Evolutionary conservation across 306 rosid genomes (phyloP).

Genomic region (Cicer arietinum): DNA sequence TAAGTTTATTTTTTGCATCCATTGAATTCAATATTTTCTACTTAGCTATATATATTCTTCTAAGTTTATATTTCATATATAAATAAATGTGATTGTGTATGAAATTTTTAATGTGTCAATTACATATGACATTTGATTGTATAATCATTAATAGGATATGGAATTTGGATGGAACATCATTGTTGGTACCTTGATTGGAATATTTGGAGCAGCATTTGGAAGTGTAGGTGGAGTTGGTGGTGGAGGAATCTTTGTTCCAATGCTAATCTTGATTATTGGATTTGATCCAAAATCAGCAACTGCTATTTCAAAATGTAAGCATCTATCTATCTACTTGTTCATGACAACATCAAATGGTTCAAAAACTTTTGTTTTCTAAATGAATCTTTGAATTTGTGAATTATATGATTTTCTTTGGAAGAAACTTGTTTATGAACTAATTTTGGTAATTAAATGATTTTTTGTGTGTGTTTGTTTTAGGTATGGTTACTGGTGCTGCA

Average conservation of each 20-base stretch:
- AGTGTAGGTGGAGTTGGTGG: conserved; percentile 98
- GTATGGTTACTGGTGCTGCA: conserved; percentile 93
- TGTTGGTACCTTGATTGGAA: conserved; percentile 68
- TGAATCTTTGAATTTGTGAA: not conserved
- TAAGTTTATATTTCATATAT: too few species aligned
- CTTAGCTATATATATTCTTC: not conserved
- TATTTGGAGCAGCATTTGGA: conserved; percentile 83
- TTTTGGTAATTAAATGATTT: not conserved
- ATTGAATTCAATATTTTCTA: not conserved
- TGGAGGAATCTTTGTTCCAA: conserved; percentile 93
- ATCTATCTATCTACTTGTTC: not conserved
- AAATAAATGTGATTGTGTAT: too few species aligned
- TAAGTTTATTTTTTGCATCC: conserved; percentile 44
- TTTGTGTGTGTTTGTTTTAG: conserved; percentile 42
- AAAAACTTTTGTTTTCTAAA: not conserved
- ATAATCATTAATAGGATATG: conserved; percentile 58
- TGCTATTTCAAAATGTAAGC: conserved; percentile 87
- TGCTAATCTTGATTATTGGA: conserved; percentile 78
- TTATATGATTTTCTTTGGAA: too few species aligned
- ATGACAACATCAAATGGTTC: not conserved
- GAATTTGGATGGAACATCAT: conserved; percentile 73
- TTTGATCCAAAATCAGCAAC: conserved; percentile 89
- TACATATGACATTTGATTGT: not conserved
- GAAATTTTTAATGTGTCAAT: too few species aligned
- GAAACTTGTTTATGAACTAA: too few species aligned